These are phyloP conservation scores for carrot (Daucus carota) DNA, from an alignment of 129 eudicot species.

Conservation along the genomic window DNA sequence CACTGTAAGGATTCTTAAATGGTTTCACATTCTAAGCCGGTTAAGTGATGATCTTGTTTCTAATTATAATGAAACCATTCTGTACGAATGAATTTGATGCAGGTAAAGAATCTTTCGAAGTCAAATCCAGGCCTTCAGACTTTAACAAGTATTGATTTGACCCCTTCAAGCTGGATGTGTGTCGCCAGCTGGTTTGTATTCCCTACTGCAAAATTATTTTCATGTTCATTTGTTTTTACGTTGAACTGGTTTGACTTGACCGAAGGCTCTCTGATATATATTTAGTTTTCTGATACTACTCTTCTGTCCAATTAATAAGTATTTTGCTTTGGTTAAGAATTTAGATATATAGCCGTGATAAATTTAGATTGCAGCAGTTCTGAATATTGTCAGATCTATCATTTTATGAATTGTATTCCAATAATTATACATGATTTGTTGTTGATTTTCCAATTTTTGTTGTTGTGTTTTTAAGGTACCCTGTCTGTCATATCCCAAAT, in stretches of 20 bases:
- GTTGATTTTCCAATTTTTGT: no score
- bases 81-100: background rate
- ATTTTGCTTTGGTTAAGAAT: no score
- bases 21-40: background rate
- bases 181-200: conserved; percentile 34
- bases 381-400: background rate
- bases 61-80: background rate
- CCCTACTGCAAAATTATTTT: background rate
- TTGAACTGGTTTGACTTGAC: no score
- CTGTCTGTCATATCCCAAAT: conserved; percentile 19
- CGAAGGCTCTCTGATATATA: no score
- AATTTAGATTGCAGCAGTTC: no score
- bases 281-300: no score
- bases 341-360: background rate
- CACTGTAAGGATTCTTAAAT: background rate
- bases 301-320: no score
- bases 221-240: background rate
- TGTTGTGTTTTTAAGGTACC: conserved; percentile 10
- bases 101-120: conserved; percentile 18
- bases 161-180: conserved; percentile 50
- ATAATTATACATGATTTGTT: background rate
- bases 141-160: conserved; percentile 26
- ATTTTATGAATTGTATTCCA: background rate
- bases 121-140: conserved; percentile 20
- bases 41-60: background rate